Base-by-base conservation (phyloP, 2,329 filamentous ascomycete genomes). In the Hyphodiscus sp. region DNA sequence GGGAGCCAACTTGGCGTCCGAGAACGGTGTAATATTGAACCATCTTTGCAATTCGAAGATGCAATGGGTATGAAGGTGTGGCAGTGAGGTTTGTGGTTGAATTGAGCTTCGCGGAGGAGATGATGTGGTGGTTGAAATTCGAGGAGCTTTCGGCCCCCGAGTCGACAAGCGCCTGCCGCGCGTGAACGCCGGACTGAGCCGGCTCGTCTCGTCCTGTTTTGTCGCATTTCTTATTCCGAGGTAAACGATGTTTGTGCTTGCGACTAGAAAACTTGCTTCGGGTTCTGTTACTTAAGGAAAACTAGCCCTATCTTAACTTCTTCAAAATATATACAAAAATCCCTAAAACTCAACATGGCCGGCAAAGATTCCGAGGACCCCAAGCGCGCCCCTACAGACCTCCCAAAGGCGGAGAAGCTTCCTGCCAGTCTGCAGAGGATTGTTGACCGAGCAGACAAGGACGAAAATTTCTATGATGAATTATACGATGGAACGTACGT, bases 401-500 rank as follows among this genome's bases (percentile, higher is more conserved):
- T 65, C 2, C 65, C 65, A 20, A 49, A 59, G 5, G 33, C 54
- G 42, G 57, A 64, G 58, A 76, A 80, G 68, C 76, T 85, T 13
- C 78, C 81, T 1, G 70, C 71, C 47, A 70, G 67, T n/a, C 67
- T 84, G 48, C 81, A 85, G 63, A 78, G 73, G 47, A 77, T 84
- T 38, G 68, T 85, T 20, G 79, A 84, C 59, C 75, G 77, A 60
- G 69, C 74, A 2, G 80, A 83, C 53, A 74, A 74, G 45, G 78
- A 95, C 10, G 87, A 89, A 30, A 84, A 82, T 63, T 83, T 90
- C 64, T 88, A 89, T 70, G 87, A 91, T 55, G 81, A 89, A 55
- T 70, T 95, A 41, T 85, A 87, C 58, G 85, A 91, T 54, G 87
- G 89, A 71, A 85, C 86, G 88, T 91, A 80, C 59, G 86, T 80